Conservation (phyloP, 441 rosid species). For the Pelargonium hybrid region DNA sequence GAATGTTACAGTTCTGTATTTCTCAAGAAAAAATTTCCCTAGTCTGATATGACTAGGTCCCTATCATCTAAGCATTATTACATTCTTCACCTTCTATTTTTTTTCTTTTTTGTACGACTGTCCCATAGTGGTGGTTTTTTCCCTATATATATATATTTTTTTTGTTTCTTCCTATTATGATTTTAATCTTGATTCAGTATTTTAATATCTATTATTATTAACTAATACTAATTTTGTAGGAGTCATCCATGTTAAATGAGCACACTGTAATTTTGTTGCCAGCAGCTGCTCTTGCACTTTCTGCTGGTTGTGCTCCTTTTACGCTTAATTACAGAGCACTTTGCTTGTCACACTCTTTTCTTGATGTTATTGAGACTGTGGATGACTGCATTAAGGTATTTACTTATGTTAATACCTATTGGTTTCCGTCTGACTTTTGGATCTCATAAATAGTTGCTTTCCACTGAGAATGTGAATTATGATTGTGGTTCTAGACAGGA, state of each 20-base stretch:
- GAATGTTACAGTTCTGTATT: not conserved
- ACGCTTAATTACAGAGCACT: slow-evolving; percentile 29
- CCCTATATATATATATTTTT: not conserved
- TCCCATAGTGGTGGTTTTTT: not conserved
- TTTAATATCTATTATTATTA: slow-evolving; percentile 4
- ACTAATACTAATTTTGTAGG: slow-evolving; percentile 36
- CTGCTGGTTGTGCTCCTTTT: slow-evolving; percentile 60
- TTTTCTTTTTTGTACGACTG: not conserved
- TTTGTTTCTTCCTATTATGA: slow-evolving; percentile 5
- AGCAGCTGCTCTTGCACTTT: slow-evolving; percentile 70
- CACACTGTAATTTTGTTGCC: slow-evolving; percentile 55
- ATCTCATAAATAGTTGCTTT: slow-evolving; percentile 19
- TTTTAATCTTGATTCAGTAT: not conserved
- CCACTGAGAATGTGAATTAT: slow-evolving; percentile 23
- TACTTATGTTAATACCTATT: slow-evolving; percentile 20
- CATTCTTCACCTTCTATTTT: not conserved
- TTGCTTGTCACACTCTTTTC: slow-evolving; percentile 26
- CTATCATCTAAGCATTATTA: not conserved
- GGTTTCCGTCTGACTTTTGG: slow-evolving; percentile 7
- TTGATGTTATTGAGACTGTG: slow-evolving; percentile 36
- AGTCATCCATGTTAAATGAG: slow-evolving; percentile 43
- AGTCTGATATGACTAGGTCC: not conserved
- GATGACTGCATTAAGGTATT: slow-evolving; percentile 43
- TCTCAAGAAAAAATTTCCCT: not conserved
- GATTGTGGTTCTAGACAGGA: slow-evolving; percentile 36